These are phyloP conservation scores for Colletotrichum australisinense DNA, from an alignment of 2,329 filamentous ascomycete species.

Conservation along the genomic window DNA sequence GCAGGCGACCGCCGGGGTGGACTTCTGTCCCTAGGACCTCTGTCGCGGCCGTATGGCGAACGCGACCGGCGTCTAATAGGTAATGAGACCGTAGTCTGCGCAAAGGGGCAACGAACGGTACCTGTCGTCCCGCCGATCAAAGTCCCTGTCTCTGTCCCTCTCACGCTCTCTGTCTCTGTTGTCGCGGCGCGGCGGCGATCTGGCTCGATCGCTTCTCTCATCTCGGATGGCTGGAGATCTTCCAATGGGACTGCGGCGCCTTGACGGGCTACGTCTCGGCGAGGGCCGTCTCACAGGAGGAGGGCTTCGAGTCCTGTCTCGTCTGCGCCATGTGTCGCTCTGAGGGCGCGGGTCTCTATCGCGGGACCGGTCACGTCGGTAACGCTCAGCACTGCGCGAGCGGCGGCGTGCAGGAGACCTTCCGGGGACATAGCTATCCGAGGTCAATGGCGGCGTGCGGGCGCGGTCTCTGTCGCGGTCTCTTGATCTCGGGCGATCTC, in stretches of 20 bases:
- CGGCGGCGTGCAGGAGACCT: constrained; percentile 54
- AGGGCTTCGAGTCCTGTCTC: constrained; percentile 44
- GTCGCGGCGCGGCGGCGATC: constrained; percentile 37
- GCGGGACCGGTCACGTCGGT: constrained; percentile 54
- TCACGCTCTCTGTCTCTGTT: constrained; percentile 36
- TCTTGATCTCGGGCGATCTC: constrained; percentile 48
- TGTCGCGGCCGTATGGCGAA: constrained; percentile 63
- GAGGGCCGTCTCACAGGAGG: constrained; percentile 46
- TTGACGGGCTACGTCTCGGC: constrained; percentile 51
- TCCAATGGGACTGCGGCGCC: constrained; percentile 41
- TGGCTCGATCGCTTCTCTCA: constrained; percentile 51
- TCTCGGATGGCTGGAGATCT: constrained; percentile 47
- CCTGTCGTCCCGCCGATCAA: constrained; percentile 56
- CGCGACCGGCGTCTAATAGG: constrained; percentile 62
- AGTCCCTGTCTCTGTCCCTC: constrained; percentile 42
- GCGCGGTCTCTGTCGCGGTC: constrained; percentile 39
- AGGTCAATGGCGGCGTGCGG: constrained; percentile 49
- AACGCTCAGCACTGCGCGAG: constrained; percentile 55
- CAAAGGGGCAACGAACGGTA: constrained; percentile 40
- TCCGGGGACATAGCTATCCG: constrained; percentile 60
- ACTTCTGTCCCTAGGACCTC: constrained; percentile 50
- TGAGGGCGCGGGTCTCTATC: constrained; percentile 34
- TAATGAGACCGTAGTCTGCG: constrained; percentile 16
- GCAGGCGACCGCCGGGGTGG: constrained; percentile 52
- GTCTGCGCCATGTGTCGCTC: constrained; percentile 36